Base-by-base conservation (phyloP, 768 basidiomycete species). In the Mycena latifolia region DNA sequence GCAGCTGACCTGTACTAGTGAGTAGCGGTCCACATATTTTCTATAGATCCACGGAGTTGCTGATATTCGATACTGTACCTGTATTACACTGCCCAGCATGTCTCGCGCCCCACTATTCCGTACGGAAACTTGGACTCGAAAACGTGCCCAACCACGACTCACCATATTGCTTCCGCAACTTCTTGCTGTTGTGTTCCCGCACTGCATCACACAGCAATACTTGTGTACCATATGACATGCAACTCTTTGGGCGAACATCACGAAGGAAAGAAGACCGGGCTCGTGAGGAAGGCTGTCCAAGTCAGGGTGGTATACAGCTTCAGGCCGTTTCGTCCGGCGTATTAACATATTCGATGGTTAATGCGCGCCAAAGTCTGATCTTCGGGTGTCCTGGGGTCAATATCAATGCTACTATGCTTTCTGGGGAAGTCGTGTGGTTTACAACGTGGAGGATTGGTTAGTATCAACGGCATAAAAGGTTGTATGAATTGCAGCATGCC, bases 401-500 rank as follows among this genome's bases (percentile, higher is more conserved):
- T n/a, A n/a, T n/a, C n/a, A n/a, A n/a, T n/a, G n/a, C n/a, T n/a
- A n/a, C n/a, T n/a, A n/a, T n/a, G n/a, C n/a, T n/a, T n/a, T n/a
- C n/a, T n/a, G n/a, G n/a, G n/a, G n/a, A n/a, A 48, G 22, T 55
- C 27, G 50, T 31, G 28, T 45, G 60, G 59, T 7, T 20, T 6
- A 56, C 28, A 63, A 56, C 62, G 41, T 64, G 55, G n/a, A 28
- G 46, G 17, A 35, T 35, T 28, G 41, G 45, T 55, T 63, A 63
- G 55, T 18, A 24, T 11, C 37, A 27, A 48, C 15, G 2, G 48
- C 48, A 27, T 15, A 27, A 33, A 56, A 56, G 46, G 22, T 41
- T 55, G 48, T 55, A 14, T 43, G 62, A 43, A 37, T 24, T 56
- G 46, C 53, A 12, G 46, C 53, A 25, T 62, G 45, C 20, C 27